Percentiles rank a stretch among this genome's conserved stretches.
Evolutionary conservation across 192 early-diverging fungal genomes (phyloP).

Genomic region (Paraglomus occultum): DNA sequence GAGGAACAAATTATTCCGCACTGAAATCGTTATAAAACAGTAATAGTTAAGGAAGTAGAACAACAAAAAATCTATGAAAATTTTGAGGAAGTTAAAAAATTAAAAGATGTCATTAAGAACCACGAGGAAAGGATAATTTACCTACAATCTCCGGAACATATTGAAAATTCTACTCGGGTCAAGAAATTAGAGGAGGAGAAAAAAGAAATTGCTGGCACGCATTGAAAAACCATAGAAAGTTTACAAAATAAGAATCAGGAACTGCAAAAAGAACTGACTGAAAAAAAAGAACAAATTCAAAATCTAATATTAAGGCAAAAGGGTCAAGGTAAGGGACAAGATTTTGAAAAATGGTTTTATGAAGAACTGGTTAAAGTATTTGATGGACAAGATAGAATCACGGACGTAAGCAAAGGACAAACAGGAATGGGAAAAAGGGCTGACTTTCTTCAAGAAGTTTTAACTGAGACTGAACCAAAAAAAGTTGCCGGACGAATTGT

Average conservation of each 20-base stretch:
- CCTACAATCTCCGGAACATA: conserved; percentile 10
- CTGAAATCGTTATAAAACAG: not conserved
- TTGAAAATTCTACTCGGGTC: not conserved
- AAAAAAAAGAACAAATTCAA: not conserved
- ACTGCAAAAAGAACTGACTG: too few species aligned
- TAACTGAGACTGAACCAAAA: conserved; percentile 7
- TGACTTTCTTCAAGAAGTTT: conserved; percentile 14
- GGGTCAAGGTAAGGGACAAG: not conserved
- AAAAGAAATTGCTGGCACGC: too few species aligned
- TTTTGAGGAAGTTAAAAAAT: not conserved
- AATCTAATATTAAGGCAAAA: conserved; percentile 6
- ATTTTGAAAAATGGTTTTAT: not conserved
- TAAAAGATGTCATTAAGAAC: not conserved
- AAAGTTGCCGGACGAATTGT: conserved; percentile 14
- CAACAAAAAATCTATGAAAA: not conserved
- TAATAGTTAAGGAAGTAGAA: not conserved
- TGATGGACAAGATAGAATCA: conserved; percentile 9
- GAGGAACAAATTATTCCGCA: not conserved
- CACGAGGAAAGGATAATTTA: not conserved
- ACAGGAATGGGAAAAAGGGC: conserved; percentile 4
- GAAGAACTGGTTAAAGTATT: not conserved
- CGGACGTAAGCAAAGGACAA: too few species aligned
- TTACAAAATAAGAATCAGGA: too few species aligned
- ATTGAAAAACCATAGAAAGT: too few species aligned
- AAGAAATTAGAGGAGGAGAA: not conserved